A percentile compares a stretch with the other conserved stretches of the same genome.
These are phyloP conservation scores for Quambalaria eucalypti DNA, from an alignment of 1,284 basidiomycete genomes.

Conservation along the genomic window DNA sequence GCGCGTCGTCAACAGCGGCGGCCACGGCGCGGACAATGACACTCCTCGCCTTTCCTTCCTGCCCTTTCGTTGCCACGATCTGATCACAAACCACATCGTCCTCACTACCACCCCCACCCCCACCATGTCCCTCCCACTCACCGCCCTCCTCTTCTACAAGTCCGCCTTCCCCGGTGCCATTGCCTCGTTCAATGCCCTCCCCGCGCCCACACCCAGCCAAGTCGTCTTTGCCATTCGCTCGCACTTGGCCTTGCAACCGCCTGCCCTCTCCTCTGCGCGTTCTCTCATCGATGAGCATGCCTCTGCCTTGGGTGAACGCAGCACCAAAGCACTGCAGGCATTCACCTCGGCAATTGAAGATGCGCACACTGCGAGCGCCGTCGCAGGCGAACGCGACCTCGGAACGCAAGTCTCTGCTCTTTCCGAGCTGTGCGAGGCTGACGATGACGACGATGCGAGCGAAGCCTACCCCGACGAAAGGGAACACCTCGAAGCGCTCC, in stretches of 20 bases:
- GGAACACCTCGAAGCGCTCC: background rate
- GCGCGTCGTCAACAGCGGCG: too few species aligned
- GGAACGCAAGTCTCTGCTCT: background rate
- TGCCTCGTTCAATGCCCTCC: background rate
- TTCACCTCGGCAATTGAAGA: background rate
- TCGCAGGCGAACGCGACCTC: background rate
- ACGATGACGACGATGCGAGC: background rate
- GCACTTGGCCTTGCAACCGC: background rate
- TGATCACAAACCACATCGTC: background rate
- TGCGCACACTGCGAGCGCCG: background rate
- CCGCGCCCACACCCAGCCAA: background rate
- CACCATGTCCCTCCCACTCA: background rate
- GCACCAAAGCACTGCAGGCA: slow-evolving; percentile 5
- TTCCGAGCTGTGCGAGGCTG: background rate
- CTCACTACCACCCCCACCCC: background rate
- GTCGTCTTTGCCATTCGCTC: background rate
- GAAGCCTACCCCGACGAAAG: background rate
- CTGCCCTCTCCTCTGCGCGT: background rate
- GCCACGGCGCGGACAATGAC: too few species aligned
- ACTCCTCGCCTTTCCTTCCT: too few species aligned
- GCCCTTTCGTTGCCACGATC: background rate
- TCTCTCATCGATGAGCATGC: background rate
- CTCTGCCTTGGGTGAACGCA: background rate
- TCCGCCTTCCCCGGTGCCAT: background rate
- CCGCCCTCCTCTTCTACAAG: background rate